Evolutionary conservation across 225 moss, liverwort and hornwort species (phyloP), one percentile per base, ranked within the genome.

Genomic region (Marchantia polymorpha): DNA sequence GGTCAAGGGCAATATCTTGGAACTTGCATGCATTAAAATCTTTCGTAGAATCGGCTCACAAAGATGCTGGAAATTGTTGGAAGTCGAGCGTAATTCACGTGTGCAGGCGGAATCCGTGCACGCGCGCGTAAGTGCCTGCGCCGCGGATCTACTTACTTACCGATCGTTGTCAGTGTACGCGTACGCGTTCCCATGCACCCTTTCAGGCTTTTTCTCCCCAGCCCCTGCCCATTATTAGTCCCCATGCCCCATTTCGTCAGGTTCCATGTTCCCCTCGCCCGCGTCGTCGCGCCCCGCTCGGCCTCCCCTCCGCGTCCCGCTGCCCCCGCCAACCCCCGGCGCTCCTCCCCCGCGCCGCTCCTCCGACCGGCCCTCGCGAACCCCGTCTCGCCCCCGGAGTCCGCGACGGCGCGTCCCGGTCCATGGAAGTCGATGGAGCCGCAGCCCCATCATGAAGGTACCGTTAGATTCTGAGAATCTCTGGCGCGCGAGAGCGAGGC

Each of bases 111-210:
- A 48, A 48, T 48, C 71, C 71, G 47, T 72, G 71, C 71, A 72
- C 71, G 71, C 71, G 71, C 71, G 71, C 71, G 50, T 72, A 72
- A 72, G 71, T 72, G 71, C 71, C 71, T 72, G 71, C 71, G 50
- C 71, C 71, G 71, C 71, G 71, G 71, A 72, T 72, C 71, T 72
- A 72, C 31, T 72, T 72, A 72, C 71, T 72, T 72, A 72, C 71
- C 47, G n/a, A 22, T 72, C 50, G 10, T 15, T 72, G 71, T 72
- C 71, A 72, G 71, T 72, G 71, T 72, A 72, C 71, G 71, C 71
- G 71, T 50, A 72, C 71, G 71, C 71, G 71, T 72, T 72, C 71
- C 71, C 71, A 72, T 72, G 71, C 71, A 72, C 49, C 49, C 71
- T 48, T 72, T 48, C 71, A 72, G 71, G 71, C 39, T 47, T 70